Evolutionary conservation across 331 rosid species (phyloP).

Genomic region (Acacia concinna): DNA sequence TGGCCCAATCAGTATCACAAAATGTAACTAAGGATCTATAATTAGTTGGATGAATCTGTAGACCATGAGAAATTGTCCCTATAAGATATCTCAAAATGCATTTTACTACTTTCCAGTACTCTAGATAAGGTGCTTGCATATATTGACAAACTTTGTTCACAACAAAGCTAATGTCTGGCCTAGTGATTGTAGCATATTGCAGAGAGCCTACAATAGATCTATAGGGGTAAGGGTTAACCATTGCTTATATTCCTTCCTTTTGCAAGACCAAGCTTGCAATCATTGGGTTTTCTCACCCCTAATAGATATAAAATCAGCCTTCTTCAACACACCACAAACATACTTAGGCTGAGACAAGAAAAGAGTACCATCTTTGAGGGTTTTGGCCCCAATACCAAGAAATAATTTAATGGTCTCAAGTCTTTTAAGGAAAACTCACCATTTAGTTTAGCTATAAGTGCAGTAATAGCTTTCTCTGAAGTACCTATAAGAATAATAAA

Average conservation of each 20-base stretch:
- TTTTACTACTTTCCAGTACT: not conserved
- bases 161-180: not conserved
- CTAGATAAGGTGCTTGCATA: not conserved
- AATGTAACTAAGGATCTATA: not conserved
- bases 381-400: too few relatives aligned
- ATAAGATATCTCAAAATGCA: accelerated
- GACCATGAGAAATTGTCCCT: not conserved
- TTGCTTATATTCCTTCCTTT: accelerated
- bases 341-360: too few relatives aligned
- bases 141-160: not conserved
- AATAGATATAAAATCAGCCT: too few relatives aligned
- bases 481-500: too few relatives aligned
- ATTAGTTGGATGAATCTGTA: not conserved
- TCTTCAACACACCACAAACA: too few relatives aligned
- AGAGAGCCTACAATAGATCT: not conserved
- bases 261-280: too few relatives aligned
- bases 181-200: not conserved
- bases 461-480: too few relatives aligned
- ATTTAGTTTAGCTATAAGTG: too few relatives aligned
- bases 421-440: too few relatives aligned
- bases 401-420: too few relatives aligned
- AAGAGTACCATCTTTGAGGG: too few relatives aligned
- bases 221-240: not conserved
- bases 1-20: not conserved
- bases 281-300: too few relatives aligned